Evolutionary conservation across 2,329 filamentous ascomycete genomes (phyloP), one percentile per base, ranked within the genome.

Genomic region (Ustulina deusta): DNA sequence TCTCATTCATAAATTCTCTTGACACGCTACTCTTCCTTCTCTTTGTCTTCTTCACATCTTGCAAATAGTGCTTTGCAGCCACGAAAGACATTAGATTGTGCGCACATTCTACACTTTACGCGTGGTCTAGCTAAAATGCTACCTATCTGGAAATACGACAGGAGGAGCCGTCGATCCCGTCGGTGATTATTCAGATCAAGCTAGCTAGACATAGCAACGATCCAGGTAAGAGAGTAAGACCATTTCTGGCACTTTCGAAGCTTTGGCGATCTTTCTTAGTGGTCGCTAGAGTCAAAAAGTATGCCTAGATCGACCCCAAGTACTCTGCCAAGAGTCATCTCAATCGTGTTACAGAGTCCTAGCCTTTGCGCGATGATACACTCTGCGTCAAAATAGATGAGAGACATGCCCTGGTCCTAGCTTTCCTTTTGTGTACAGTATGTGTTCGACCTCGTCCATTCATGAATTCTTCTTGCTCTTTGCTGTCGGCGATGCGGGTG

Each of bases 301-400:
- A 71, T 87, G 92, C 92, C 93, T 88, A 95, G 84, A 95, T 78
- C 78, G 86, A 91, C 83, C 86, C 86, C 82, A 90, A 89, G 85
- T 86, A 91, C 90, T 89, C 91, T 93, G 90, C 91, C 91, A 93
- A 93, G 90, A 89, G 90, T 91, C 85, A 89, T 93, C 92, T 93
- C 91, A 90, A 89, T 93, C 91, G 92, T 95, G 92, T 94, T 95
- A 93, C 93, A 94, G 89, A 87, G 85, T 92, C 83, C 87, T 80
- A 86, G 92, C 90, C 89, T 81, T 80, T 82, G 83, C 44, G 90
- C 91, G 78, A 90, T 92, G 91, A 93, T 80, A 86, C 88, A 89
- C 86, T 88, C 91, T 94, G 93, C 91, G 92, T 95, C 93, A 91
- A 93, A 88, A 87, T 87, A 85, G 80, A 86, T 88, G 92, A 93